Evolutionary conservation across 2,329 filamentous ascomycete genomes (phyloP), one percentile per base, ranked within the genome.

Genomic region (Monilinia polystroma): DNA sequence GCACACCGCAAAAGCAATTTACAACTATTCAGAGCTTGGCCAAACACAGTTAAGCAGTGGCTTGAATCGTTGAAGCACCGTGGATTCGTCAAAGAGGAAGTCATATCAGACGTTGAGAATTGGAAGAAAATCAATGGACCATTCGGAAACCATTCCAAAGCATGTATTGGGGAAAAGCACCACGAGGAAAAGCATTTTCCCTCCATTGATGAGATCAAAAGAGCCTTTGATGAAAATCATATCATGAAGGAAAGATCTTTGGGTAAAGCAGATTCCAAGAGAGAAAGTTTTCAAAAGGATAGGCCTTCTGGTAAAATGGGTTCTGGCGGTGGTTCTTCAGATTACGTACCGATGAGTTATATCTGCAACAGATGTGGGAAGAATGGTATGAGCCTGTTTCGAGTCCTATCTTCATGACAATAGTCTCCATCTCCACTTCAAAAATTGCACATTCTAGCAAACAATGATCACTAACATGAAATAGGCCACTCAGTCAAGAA

Each of bases 401-500:
- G 6, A 51, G 18, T 49, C 32, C 18, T n/a, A 26, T 29, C 16
- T 26, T 47, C 18, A 45, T 38, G 11, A 26, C 32, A 35, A 35
- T 26, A 41, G 4, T 51, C 26, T 51, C 38, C n/a, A 38, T 51
- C 58, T n/a, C 4, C 26, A 51, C 26, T n/a, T 26, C 14, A 1
- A 14, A 20, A 14, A 5, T 26, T 7, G 3, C 26, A 18, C 35
- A 11, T 16, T n/a, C 5, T n/a, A 60, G 45, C 29, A 38, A 38
- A 18, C 2, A 18, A 60, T 26, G 8, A 38, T 14, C 45, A 60
- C 65, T 71, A 51, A 69, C 54, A 43, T 18, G 20, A 14, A 38
- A 45, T 66, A 82, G 80, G 79, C 35, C 80, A 81, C 68, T 75
- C 70, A 67, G 70, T 80, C 23, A 72, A 77, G 62, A 45, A 73